Evolutionary conservation across 2,329 filamentous ascomycete species (phyloP).

Genomic region (Colletotrichum tanaceti): DNA sequence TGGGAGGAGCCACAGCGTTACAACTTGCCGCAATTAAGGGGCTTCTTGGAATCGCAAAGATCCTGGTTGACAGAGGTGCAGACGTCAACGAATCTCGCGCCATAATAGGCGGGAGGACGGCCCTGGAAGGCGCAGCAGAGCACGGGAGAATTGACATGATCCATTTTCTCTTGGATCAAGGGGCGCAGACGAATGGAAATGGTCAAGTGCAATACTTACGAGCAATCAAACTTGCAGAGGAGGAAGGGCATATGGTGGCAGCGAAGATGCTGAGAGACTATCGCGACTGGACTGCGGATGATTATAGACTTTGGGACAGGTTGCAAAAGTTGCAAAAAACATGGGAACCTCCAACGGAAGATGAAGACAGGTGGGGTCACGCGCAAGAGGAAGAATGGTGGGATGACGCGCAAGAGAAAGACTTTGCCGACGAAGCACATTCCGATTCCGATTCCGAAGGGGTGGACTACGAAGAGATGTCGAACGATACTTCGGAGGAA

Average conservation of each 20-base stretch:
- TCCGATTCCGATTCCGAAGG: too few relatives aligned
- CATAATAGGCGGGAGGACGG: background rate
- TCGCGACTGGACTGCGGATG: background rate
- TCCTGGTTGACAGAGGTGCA: slow-evolving; percentile 2
- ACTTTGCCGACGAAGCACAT: too few relatives aligned
- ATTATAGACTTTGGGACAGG: background rate
- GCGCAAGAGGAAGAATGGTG: too few relatives aligned
- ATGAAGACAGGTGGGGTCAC: background rate
- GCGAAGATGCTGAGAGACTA: slow-evolving; percentile 1
- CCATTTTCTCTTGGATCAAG: background rate
- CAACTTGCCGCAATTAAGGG: slow-evolving; percentile 2
- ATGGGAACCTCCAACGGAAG: too few relatives aligned
- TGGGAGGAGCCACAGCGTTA: background rate
- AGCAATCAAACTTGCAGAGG: background rate
- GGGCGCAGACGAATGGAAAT: background rate
- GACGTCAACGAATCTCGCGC: slow-evolving; percentile 11
- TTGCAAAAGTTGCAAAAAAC: background rate
- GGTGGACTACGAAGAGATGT: too few relatives aligned
- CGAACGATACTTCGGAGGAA: too few relatives aligned
- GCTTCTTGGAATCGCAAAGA: background rate
- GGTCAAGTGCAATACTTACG: slow-evolving; percentile 6
- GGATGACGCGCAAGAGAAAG: too few relatives aligned
- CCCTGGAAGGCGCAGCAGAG: slow-evolving; percentile 24
- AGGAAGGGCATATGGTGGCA: background rate
- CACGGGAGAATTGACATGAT: slow-evolving; percentile 9